Conservation (phyloP, 2,329 filamentous ascomycete genomes). For the Blastomyces parvus region DNA sequence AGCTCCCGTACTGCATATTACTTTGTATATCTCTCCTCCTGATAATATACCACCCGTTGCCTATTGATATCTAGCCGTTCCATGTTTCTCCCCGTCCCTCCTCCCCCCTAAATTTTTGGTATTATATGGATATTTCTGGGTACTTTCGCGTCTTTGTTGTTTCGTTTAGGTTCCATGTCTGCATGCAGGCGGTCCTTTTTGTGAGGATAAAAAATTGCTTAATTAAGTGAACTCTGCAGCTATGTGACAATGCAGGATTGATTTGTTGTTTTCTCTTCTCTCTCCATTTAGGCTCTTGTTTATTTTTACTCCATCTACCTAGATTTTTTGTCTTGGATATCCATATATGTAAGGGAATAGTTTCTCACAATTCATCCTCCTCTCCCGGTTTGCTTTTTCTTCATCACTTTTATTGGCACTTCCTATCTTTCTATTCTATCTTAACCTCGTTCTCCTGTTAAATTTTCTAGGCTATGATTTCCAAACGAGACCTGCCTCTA, state of each 20-base stretch:
- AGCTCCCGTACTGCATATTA: neutral
- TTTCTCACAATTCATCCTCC: neutral
- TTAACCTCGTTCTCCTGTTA: neutral
- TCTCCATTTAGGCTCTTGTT: neutral
- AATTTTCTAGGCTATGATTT: neutral
- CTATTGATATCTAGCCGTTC: neutral
- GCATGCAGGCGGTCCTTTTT: conserved; percentile 10
- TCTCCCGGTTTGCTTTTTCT: neutral
- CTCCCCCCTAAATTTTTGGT: neutral
- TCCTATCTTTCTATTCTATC: neutral
- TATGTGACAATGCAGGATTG: neutral
- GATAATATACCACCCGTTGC: neutral
- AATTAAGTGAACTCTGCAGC: neutral
- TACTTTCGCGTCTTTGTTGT: neutral
- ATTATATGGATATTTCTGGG: conserved; percentile 2
- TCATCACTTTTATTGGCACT: neutral
- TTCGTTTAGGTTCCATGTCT: neutral
- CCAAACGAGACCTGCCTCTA: too few species aligned
- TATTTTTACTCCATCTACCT: neutral
- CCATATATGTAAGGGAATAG: neutral
- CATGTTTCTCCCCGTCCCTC: neutral
- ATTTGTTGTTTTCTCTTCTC: neutral
- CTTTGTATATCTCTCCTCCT: neutral
- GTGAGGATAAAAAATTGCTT: conserved; percentile 1
- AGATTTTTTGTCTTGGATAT: neutral